Conservation (phyloP, 257 asterid species). For the Thymus quinquecostatus region DNA sequence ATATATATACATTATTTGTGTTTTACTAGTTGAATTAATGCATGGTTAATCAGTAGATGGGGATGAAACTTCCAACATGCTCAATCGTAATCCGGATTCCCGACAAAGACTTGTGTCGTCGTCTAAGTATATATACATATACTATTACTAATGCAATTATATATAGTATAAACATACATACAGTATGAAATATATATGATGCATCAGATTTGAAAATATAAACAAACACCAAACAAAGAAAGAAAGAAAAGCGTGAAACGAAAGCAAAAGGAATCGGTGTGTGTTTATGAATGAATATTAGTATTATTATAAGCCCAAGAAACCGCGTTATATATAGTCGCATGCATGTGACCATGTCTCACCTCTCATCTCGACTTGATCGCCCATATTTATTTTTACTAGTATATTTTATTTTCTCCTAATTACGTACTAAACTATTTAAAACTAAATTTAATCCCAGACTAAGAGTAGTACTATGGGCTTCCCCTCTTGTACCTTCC, state of each 20-base stretch:
- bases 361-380: neutral
- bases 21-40: no score
- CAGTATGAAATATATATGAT: neutral
- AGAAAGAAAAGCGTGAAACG: constrained; percentile 30
- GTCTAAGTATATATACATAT: neutral
- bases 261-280: constrained; percentile 25
- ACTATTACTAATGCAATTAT: no score
- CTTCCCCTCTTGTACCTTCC: constrained; percentile 32
- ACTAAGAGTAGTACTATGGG: constrained; percentile 33
- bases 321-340: constrained; percentile 44
- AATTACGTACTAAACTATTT: neutral
- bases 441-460: neutral
- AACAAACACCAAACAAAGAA: neutral
- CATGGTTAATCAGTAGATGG: no score
- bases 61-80: constrained; percentile 28
- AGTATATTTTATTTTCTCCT: neutral
- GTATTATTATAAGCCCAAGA: neutral
- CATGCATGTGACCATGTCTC: constrained; percentile 48
- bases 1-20: no score
- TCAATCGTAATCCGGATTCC: constrained; percentile 33
- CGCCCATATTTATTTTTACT: no score
- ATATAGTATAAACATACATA: no score
- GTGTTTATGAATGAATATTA: neutral
- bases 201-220: constrained; percentile 25
- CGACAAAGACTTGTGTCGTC: constrained; percentile 30